phyloP scores from a whole-genome alignment of 116 monocot species.

The Iris pallida region DNA sequence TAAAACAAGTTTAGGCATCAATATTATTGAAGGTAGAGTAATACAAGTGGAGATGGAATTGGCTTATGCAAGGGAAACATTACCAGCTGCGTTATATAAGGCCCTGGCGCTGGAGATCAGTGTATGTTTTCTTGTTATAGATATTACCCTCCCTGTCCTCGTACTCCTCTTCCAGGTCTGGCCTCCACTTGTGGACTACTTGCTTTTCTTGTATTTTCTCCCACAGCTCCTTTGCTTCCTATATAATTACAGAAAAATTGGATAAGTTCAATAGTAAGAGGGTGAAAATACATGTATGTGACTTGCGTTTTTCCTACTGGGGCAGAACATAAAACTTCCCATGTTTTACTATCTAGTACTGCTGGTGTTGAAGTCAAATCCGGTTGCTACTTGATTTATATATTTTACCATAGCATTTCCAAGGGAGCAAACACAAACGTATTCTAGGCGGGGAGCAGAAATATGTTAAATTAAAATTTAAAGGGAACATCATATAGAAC shows the following conservation, averaged over 20 bases:
- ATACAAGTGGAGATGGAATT: no score
- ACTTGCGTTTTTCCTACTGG: background rate
- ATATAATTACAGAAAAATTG: conserved; percentile 3
- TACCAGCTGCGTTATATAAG: conserved; percentile 47
- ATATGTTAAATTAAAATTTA: no score
- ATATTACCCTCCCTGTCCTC: conserved; percentile 97
- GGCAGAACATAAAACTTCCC: background rate
- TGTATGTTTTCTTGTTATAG: conserved; percentile 93
- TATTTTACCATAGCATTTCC: no score
- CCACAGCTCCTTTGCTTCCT: conserved; percentile 96
- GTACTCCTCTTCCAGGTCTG: conserved; percentile 98
- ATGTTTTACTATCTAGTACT: no score
- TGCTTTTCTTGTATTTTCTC: conserved; percentile 91
- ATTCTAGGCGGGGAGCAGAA: no score
- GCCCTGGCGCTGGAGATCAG: conserved; percentile 94
- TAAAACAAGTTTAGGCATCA: no score
- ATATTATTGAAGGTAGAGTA: no score
- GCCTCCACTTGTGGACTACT: conserved; percentile 88
- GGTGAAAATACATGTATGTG: background rate
- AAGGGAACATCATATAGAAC: no score
- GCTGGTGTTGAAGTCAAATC: no score
- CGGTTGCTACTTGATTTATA: no score
- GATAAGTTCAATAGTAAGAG: background rate
- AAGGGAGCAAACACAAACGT: no score
- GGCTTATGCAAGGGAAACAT: no score